Evolutionary conservation across 352 stramenopile genomes (phyloP), one percentile per base, ranked within the genome.

Genomic region (Phytophthora aleatoria): DNA sequence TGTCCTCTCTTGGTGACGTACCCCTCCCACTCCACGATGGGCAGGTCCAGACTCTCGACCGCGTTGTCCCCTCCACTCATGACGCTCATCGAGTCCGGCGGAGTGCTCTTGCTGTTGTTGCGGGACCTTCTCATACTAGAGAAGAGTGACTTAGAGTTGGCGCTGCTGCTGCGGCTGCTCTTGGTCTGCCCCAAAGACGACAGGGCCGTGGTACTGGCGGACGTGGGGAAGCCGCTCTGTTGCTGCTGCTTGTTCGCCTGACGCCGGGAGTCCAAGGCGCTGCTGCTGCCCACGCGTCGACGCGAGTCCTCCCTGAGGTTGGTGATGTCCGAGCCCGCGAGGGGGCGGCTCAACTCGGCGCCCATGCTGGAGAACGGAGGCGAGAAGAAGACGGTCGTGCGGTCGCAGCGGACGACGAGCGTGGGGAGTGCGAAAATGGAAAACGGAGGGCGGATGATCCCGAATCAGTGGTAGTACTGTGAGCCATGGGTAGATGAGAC

Each of bases 1-100:
- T 96, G 86, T 0, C 88, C 87, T 35, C 87, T 77, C 69, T 96
- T 96, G n/a, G 85, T 93, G n/a, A 94, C 88, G 61, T 95, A 96
- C 38, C 88, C 88, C 71, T 96, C 88, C 88, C 88, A 96, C 62
- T 96, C 88, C 30, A 94, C 83, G 24, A 92, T 92, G 20, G 87
- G 88, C 50, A 96, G 69, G 57, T 96, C 88, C 9, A 96, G 70
- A 57, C 83, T 92, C 71, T 96, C 88, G 16, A 96, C 76, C 0
- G 41, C 50, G 24, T 87, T 74, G 48, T 94, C 84, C 10, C 87
- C 80, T 27, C 66, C 70, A 15, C 28, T 67, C 16, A 47, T 33
- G 36, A 47, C 35, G 48, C 50, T 62, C 36, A 69, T 60, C 24
- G 51, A 39, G 39, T 57, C 54, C 43, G 68, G 54, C n/a, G 63